Conservation (phyloP, 2,329 filamentous ascomycete species). For the Sphaerulina populicola region DNA sequence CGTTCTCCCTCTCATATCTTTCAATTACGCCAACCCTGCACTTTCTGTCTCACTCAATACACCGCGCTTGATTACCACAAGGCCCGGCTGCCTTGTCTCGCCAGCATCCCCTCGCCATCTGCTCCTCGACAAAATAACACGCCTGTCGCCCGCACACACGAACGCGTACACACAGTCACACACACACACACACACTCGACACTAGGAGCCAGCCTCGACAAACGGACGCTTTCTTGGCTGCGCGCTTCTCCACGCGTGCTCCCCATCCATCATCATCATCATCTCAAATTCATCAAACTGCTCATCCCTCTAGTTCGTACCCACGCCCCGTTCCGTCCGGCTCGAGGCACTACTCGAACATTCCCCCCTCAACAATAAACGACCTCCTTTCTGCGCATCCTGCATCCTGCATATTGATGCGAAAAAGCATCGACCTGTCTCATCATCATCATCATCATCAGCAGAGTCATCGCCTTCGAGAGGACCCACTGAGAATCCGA, state of each 20-base stretch:
- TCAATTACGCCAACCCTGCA: constrained; percentile 16
- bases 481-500: constrained; percentile 22
- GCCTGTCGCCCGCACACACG: no score
- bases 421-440: constrained; percentile 25
- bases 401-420: not conserved
- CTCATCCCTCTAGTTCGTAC: constrained; percentile 2
- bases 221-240: not conserved
- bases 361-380: constrained; percentile 8
- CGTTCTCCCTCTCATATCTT: constrained; percentile 11
- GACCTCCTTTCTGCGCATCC: constrained; percentile 16
- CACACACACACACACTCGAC: constrained; percentile 4
- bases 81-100: constrained; percentile 10
- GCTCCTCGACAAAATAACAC: constrained; percentile 5
- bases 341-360: constrained; percentile 9
- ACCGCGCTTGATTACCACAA: constrained; percentile 21
- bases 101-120: constrained; percentile 17
- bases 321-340: constrained; percentile 17
- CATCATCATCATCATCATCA: constrained; percentile 29
- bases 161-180: no score
- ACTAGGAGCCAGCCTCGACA: not conserved
- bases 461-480: not conserved
- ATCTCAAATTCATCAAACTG: not conserved
- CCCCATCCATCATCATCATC: no score
- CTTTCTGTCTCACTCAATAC: constrained; percentile 22
- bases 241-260: not conserved